phyloP scores from a whole-genome alignment of 352 stramenopile genomes.

The Globisporangium alternatum region DNA sequence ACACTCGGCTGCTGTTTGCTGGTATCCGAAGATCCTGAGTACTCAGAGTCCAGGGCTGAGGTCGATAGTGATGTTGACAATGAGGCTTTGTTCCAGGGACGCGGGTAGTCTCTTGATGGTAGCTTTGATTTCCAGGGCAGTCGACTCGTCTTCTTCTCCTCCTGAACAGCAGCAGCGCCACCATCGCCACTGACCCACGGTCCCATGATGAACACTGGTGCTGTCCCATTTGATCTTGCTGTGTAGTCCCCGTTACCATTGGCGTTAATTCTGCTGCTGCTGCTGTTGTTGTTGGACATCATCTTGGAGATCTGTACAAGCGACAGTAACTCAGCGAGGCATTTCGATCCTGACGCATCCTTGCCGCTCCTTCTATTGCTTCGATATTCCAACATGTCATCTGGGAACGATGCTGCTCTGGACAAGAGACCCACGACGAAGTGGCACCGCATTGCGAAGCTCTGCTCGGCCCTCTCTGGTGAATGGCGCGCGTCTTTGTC shows the following conservation, averaged over 20 bases:
- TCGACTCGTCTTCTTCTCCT: not conserved
- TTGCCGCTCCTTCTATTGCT: conserved; percentile 8
- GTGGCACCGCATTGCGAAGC: conserved; percentile 30
- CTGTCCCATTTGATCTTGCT: not conserved
- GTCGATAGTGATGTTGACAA: not conserved
- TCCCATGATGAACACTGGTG: not conserved
- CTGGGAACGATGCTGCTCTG: conserved; percentile 45
- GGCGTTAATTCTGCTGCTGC: not conserved
- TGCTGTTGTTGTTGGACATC: not conserved
- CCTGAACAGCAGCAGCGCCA: not conserved
- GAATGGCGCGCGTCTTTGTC: conserved; percentile 7
- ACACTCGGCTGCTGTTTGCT: not conserved
- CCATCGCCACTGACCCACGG: conserved; percentile 2
- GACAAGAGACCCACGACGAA: conserved; percentile 43
- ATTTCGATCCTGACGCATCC: not conserved
- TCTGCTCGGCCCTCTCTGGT: not conserved
- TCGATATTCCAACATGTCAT: conserved; percentile 8
- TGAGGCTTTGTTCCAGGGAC: conserved; percentile 20
- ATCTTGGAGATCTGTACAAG: conserved; percentile 17
- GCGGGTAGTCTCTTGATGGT: conserved; percentile 19
- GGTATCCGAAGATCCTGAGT: not conserved
- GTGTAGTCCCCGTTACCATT: not conserved
- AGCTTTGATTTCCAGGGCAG: conserved; percentile 22
- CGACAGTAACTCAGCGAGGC: conserved; percentile 1
- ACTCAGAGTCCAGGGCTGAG: conserved; percentile 1